These are phyloP conservation scores for Melastoma candidum DNA, from an alignment of 441 rosid species.

Conservation along the genomic window DNA sequence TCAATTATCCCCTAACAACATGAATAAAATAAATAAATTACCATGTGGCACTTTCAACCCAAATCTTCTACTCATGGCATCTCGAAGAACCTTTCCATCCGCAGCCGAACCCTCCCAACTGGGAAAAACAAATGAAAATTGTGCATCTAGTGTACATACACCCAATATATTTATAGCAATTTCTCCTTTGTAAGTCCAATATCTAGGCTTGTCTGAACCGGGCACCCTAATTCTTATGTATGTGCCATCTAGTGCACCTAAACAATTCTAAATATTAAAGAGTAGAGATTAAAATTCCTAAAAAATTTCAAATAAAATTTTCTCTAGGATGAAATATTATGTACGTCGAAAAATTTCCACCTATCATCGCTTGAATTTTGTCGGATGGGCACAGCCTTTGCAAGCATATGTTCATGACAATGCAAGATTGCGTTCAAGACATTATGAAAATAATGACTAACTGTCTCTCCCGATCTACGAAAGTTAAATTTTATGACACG, in stretches of 20 bases:
- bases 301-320: neutral
- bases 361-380: too few species aligned
- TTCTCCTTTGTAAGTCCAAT: neutral
- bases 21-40: neutral
- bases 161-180: conserved; percentile 1
- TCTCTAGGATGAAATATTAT: neutral
- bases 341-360: conserved; percentile 4
- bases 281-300: neutral
- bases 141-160: neutral
- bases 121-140: neutral
- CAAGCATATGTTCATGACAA: too few species aligned
- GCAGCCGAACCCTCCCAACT: neutral
- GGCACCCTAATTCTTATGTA: neutral
- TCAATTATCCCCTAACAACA: neutral
- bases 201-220: neutral
- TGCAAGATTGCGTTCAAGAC: neutral
- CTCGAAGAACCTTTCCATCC: conserved; percentile 1
- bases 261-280: neutral
- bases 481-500: neutral
- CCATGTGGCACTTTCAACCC: neutral
- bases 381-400: too few species aligned
- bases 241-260: neutral
- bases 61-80: neutral
- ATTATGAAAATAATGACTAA: neutral
- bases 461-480: neutral